Conservation (phyloP, 2,329 filamentous ascomycete genomes). For the Calcarisporium arbuscula region DNA sequence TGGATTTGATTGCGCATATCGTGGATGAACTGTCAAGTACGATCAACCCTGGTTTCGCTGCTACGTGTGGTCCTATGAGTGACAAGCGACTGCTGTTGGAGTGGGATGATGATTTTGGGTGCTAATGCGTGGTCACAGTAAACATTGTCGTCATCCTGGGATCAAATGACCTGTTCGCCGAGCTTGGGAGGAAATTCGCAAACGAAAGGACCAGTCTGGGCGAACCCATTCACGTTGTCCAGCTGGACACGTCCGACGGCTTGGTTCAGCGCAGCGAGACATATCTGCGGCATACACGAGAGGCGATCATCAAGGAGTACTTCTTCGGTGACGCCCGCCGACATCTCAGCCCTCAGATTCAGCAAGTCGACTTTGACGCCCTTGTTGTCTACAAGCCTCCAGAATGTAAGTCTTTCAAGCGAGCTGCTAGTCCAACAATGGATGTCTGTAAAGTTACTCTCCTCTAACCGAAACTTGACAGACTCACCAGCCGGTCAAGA, state of each 20-base stretch:
- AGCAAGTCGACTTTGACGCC: conserved; percentile 71
- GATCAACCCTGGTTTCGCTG: conserved; percentile 1
- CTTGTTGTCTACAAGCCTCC: conserved; percentile 67
- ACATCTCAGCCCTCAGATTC: conserved; percentile 79
- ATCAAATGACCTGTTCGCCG: conserved; percentile 67
- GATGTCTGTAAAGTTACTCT: not conserved
- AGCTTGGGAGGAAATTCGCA: conserved; percentile 65
- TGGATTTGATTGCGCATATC: conserved; percentile 78
- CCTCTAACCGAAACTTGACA: conserved; percentile 3
- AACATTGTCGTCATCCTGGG: conserved; percentile 80
- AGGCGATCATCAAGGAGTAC: conserved; percentile 80
- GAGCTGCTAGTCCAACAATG: not conserved
- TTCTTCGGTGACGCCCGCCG: conserved; percentile 81
- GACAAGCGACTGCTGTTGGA: not conserved
- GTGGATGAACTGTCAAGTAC: conserved; percentile 48
- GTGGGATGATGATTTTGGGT: not conserved
- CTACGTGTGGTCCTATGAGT: not conserved
- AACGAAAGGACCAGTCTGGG: conserved; percentile 48
- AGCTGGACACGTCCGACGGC: conserved; percentile 78
- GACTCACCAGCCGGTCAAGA: conserved; percentile 24
- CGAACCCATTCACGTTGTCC: conserved; percentile 68
- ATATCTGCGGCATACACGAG: conserved; percentile 68
- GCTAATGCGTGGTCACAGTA: conserved; percentile 61
- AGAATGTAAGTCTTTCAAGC: conserved; percentile 41
- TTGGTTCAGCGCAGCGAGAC: conserved; percentile 68